Percentiles rank a stretch among this genome's conserved stretches.
These are phyloP conservation scores for Fraxinus platypoda DNA, from an alignment of 305 asterid genomes.

Conservation along the genomic window DNA sequence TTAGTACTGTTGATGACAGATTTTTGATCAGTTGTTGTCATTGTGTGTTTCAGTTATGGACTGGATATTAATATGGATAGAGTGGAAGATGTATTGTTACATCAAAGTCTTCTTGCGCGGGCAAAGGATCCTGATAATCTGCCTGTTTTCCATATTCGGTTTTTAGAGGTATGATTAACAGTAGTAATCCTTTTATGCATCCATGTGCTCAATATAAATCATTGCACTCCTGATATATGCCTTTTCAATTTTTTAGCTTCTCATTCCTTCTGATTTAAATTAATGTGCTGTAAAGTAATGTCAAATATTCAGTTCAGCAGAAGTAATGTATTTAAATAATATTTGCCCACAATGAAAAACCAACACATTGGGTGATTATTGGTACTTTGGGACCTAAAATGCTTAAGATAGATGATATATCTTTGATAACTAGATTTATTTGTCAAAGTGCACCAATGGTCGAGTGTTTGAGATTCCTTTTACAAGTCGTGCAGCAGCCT, in stretches of 20 bases:
- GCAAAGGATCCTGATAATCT: conserved; percentile 76
- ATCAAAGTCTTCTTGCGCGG: conserved; percentile 65
- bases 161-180: conserved; percentile 14
- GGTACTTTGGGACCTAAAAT: not conserved
- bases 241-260: not conserved
- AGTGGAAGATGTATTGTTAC: conserved; percentile 86
- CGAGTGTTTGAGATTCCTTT: not conserved
- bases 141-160: conserved; percentile 58
- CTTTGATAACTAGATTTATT: not conserved
- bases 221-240: not conserved
- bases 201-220: not conserved
- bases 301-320: not conserved
- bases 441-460: not conserved
- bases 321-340: not conserved
- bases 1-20: conserved; percentile 2
- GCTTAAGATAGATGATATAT: not conserved
- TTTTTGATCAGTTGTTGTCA: conserved; percentile 17
- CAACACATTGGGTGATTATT: not conserved
- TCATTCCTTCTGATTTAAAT: not conserved
- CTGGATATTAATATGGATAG: conserved; percentile 76
- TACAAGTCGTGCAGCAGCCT: not conserved
- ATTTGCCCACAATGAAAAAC: not conserved
- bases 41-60: conserved; percentile 32
- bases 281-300: not conserved
- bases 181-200: not conserved